Conservation (phyloP, 371 early-diverging fungal species). For the Dichotomocladium elegans region DNA sequence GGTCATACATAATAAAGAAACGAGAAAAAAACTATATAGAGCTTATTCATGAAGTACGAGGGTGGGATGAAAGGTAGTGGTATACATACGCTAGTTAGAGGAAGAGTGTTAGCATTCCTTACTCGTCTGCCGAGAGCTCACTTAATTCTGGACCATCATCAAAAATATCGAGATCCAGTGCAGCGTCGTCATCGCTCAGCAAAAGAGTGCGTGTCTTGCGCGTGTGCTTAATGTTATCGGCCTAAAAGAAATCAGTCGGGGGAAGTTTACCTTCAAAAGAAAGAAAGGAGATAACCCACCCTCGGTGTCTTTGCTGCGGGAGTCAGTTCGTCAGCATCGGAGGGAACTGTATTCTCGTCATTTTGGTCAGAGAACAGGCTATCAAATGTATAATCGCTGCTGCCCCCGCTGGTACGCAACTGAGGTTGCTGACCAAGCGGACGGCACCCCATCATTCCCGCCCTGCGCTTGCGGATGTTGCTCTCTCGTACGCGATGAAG, state of each 20-base stretch:
- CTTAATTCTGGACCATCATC: constrained; percentile 51
- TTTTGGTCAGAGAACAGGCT: constrained; percentile 6
- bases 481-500: constrained; percentile 30
- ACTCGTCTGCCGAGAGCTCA: constrained; percentile 42
- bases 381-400: constrained; percentile 3
- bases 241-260: too few relatives aligned
- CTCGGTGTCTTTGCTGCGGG: not conserved
- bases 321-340: constrained; percentile 6
- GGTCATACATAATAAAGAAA: not conserved
- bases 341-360: constrained; percentile 15
- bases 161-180: constrained; percentile 35
- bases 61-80: not conserved
- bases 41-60: not conserved
- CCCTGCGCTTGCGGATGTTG: constrained; percentile 19
- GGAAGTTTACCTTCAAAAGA: not conserved
- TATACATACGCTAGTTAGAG: too few relatives aligned
- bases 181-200: constrained; percentile 29
- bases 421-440: too few relatives aligned
- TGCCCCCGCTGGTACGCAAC: constrained; percentile 1
- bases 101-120: not conserved
- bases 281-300: too few relatives aligned
- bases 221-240: not conserved
- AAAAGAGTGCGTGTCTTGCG: not conserved
- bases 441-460: not conserved
- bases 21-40: constrained; percentile 1